These are phyloP conservation scores for Lolium multiflorum DNA, from an alignment of 176 grass and related monocot species.

Conservation along the genomic window DNA sequence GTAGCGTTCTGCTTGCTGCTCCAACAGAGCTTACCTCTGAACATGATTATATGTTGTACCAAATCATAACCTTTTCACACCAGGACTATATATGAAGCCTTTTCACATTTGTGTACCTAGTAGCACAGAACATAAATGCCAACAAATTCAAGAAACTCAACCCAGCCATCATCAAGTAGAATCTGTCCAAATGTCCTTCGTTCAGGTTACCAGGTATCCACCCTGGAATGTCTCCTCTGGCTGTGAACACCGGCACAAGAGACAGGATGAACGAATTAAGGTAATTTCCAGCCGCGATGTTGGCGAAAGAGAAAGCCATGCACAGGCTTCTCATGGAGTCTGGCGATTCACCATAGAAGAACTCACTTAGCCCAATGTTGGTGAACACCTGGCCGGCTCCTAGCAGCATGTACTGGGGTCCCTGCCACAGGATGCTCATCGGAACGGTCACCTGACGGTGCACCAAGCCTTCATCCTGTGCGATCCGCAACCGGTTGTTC, in stretches of 20 bases:
- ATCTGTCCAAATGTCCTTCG: conserved; percentile 60
- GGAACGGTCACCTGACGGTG: conserved; percentile 36
- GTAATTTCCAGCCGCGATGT: conserved; percentile 48
- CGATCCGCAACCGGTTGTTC: conserved; percentile 38
- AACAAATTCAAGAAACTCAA: conserved; percentile 47
- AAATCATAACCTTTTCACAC: not conserved
- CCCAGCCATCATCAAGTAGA: conserved; percentile 56
- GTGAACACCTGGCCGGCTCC: conserved; percentile 58
- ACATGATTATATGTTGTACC: not conserved
- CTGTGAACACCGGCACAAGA: conserved; percentile 45
- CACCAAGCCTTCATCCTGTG: conserved; percentile 36
- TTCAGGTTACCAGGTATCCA: conserved; percentile 72
- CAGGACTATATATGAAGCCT: not conserved
- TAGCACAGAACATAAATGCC: conserved; percentile 31
- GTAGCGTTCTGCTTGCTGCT: not conserved
- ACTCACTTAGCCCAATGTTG: conserved; percentile 48
- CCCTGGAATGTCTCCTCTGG: conserved; percentile 42
- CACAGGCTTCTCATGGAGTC: conserved; percentile 63
- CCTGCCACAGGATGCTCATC: conserved; percentile 66
- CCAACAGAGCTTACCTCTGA: not conserved
- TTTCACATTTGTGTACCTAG: too few species aligned
- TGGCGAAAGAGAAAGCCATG: conserved; percentile 47
- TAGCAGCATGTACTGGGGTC: conserved; percentile 59
- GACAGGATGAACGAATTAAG: conserved; percentile 58
- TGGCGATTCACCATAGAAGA: conserved; percentile 64